Evolutionary conservation across 2,329 filamentous ascomycete genomes (phyloP).

Genomic region (Clonostachys sp.): DNA sequence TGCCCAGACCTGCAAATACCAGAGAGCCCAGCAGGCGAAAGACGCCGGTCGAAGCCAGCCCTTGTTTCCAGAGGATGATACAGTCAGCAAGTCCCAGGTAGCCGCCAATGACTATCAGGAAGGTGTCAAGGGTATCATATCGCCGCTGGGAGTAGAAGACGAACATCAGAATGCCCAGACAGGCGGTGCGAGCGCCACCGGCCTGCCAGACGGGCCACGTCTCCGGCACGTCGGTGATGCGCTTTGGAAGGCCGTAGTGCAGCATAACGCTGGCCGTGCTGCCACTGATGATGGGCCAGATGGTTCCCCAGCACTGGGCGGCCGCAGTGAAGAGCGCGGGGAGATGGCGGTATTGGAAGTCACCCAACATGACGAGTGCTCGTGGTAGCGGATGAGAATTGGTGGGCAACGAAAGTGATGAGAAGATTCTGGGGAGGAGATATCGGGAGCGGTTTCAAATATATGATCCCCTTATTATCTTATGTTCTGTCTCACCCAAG

Average conservation of each 20-base stretch:
- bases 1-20: conserved; percentile 8
- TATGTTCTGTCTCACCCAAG: too few species aligned
- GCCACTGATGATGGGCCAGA: conserved; percentile 7
- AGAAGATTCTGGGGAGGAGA: too few species aligned
- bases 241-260: conserved; percentile 8
- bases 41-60: conserved; percentile 4
- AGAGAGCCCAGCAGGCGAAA: conserved; percentile 8
- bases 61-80: conserved; percentile 7
- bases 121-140: conserved; percentile 10
- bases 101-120: conserved; percentile 5
- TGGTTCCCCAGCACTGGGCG: conserved; percentile 8
- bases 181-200: conserved; percentile 10
- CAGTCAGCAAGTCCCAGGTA: conserved; percentile 9
- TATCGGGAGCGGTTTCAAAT: too few species aligned
- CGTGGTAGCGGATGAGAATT: too few species aligned
- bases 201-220: conserved; percentile 8
- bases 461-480: too few species aligned
- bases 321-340: conserved; percentile 8
- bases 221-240: conserved; percentile 9
- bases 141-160: conserved; percentile 9
- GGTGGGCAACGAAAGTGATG: too few species aligned
- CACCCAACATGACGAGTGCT: conserved; percentile 4
- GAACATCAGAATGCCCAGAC: conserved; percentile 10
- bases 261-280: conserved; percentile 7
- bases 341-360: conserved; percentile 7